A percentile compares a stretch with the other conserved stretches of the same genome.
Evolutionary conservation across 148 eudicot species (phyloP).

Genomic region (Rhododendron mucronatum): DNA sequence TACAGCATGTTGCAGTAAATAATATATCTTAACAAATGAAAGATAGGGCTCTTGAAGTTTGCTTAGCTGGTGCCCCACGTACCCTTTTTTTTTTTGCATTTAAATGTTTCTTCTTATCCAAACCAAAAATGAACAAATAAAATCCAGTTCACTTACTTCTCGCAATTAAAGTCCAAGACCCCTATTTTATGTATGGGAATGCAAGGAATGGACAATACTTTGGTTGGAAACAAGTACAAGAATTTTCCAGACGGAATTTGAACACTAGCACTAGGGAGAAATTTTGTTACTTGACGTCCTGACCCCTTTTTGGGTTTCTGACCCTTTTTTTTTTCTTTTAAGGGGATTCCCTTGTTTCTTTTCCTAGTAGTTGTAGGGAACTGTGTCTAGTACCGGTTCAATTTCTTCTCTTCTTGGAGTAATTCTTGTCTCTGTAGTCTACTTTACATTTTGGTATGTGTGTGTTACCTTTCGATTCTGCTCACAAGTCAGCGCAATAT

Average conservation of each 20-base stretch:
- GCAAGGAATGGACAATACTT: neutral
- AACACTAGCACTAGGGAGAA: neutral
- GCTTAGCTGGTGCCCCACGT: neutral
- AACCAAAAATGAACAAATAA: neutral
- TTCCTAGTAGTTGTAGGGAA: neutral
- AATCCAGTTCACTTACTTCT: neutral
- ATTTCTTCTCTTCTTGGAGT: neutral
- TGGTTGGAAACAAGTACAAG: neutral
- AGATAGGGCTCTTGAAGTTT: neutral
- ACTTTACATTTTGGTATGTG: neutral
- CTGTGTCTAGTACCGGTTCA: neutral
- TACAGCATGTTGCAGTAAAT: neutral
- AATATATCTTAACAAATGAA: neutral
- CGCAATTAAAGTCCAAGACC: neutral
- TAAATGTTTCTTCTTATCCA: neutral
- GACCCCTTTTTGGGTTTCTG: neutral
- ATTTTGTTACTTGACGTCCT: neutral
- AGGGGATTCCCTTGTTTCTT: neutral
- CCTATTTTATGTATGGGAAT: neutral
- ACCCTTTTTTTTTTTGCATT: neutral
- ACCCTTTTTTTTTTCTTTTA: neutral
- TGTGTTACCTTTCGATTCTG: neutral
- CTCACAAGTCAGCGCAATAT: neutral
- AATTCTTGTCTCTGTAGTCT: neutral
- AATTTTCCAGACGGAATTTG: neutral